Conservation (phyloP, 257 asterid genomes). For the Misopates orontium region DNA sequence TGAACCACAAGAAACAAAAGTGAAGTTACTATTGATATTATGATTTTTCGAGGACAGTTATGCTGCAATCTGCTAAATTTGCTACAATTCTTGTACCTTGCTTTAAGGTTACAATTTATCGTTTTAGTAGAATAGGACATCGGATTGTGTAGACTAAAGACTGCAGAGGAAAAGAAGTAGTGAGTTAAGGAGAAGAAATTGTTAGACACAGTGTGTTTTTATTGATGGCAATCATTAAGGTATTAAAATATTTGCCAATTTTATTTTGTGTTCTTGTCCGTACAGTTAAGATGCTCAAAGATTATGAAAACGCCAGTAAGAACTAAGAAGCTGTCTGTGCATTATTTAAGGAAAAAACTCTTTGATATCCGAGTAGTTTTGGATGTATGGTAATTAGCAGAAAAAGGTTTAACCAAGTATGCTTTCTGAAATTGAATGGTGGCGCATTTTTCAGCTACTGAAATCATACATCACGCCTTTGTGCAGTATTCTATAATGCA, state of each 20-base stretch:
- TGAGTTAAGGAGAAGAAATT: neutral
- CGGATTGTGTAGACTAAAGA: neutral
- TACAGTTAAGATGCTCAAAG: neutral
- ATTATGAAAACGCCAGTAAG: neutral
- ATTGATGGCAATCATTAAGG: neutral
- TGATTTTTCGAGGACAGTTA: neutral
- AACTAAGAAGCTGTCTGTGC: neutral
- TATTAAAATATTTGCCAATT: too few relatives aligned
- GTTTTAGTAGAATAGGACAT: neutral
- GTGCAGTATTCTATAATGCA: too few relatives aligned
- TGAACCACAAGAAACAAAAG: slow-evolving; percentile 28
- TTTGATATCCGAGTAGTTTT: too few relatives aligned
- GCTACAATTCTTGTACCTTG: neutral
- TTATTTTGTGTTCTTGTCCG: too few relatives aligned
- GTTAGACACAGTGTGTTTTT: neutral
- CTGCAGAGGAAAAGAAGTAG: neutral
- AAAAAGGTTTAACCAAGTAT: too few relatives aligned
- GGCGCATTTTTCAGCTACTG: too few relatives aligned
- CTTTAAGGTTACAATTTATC: neutral
- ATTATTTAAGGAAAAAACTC: too few relatives aligned
- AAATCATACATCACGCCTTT: too few relatives aligned
- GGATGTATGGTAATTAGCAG: too few relatives aligned
- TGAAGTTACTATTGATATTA: neutral
- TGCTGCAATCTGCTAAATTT: neutral
- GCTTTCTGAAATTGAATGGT: too few relatives aligned